phyloP scores from a whole-genome alignment of 768 basidiomycete species.

The Strobilomyces dryophilus region DNA sequence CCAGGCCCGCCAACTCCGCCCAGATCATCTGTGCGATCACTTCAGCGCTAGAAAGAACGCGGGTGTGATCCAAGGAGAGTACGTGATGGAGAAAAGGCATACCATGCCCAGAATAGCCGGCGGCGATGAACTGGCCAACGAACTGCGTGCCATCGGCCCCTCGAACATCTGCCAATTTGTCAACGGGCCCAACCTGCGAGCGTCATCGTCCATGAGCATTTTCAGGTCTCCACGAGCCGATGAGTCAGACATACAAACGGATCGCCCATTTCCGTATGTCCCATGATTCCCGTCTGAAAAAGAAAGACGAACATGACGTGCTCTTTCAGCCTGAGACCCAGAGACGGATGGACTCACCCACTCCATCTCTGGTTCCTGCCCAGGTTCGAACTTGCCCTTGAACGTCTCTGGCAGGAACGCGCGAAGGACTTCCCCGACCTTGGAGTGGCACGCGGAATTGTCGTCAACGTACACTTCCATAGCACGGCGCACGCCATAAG shows the following conservation, averaged over 20 bases:
- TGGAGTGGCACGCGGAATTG: slow-evolving; percentile 49
- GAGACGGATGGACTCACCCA: slow-evolving; percentile 48
- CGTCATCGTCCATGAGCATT: not conserved
- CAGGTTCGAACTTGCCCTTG: slow-evolving; percentile 46
- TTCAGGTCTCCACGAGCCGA: not conserved
- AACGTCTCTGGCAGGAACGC: slow-evolving; percentile 58
- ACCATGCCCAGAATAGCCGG: slow-evolving; percentile 74
- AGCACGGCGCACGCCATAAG: slow-evolving; percentile 58
- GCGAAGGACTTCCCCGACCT: slow-evolving; percentile 48
- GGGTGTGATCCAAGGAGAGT: not conserved
- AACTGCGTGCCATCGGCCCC: slow-evolving; percentile 24
- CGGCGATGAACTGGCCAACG: slow-evolving; percentile 65
- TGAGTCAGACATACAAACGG: slow-evolving; percentile 54
- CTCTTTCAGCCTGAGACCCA: not conserved
- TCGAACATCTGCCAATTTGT: slow-evolving; percentile 24
- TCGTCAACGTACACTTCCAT: slow-evolving; percentile 54
- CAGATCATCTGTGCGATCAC: slow-evolving; percentile 55
- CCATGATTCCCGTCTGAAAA: slow-evolving; percentile 79
- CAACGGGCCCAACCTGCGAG: slow-evolving; percentile 58
- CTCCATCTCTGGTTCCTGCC: slow-evolving; percentile 65
- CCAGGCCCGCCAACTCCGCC: slow-evolving; percentile 39
- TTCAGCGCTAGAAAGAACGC: slow-evolving; percentile 47
- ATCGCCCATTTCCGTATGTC: slow-evolving; percentile 54
- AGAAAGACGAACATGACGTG: not conserved
- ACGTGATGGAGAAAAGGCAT: slow-evolving; percentile 41